Conservation (phyloP, 208 protist genomes). For the Crithidia bombi region DNA sequence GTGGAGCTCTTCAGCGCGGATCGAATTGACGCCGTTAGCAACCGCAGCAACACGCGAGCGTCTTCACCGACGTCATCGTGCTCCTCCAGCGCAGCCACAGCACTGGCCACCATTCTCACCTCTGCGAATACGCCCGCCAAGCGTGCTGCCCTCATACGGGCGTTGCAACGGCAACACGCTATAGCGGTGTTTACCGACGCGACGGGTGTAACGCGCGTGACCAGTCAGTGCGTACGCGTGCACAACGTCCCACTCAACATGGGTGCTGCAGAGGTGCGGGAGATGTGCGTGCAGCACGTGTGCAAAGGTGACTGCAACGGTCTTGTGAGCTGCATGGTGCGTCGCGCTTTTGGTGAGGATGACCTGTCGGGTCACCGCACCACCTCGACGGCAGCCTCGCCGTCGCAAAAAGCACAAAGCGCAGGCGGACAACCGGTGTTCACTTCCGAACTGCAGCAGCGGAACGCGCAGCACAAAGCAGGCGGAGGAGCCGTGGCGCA, state of each 20-base stretch:
- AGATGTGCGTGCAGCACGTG: slow-evolving; percentile 53
- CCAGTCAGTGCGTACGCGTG: slow-evolving; percentile 54
- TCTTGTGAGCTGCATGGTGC: slow-evolving; percentile 67
- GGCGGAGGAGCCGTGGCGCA: background rate
- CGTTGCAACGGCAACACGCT: slow-evolving; percentile 22
- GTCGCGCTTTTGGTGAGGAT: slow-evolving; percentile 8
- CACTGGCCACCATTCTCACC: background rate
- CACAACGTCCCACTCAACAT: slow-evolving; percentile 66
- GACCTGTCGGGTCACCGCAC: background rate
- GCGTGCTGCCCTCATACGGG: slow-evolving; percentile 19
- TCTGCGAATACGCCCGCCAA: background rate
- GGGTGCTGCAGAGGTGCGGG: slow-evolving; percentile 64
- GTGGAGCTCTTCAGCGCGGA: slow-evolving; percentile 42
- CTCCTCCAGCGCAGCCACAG: background rate
- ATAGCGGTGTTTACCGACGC: slow-evolving; percentile 49
- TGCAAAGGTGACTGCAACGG: slow-evolving; percentile 25
- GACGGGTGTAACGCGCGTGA: slow-evolving; percentile 44
- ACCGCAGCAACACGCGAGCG: background rate
- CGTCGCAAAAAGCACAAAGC: background rate
- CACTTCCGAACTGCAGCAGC: slow-evolving; percentile 12
- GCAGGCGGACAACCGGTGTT: background rate
- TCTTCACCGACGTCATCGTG: background rate
- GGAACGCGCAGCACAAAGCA: background rate
- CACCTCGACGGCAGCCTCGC: background rate
- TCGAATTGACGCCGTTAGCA: slow-evolving; percentile 18